Evolutionary conservation across 2,329 filamentous ascomycete genomes (phyloP), one percentile per base, ranked within the genome.

Genomic region (Ampelomyces quisqualis): DNA sequence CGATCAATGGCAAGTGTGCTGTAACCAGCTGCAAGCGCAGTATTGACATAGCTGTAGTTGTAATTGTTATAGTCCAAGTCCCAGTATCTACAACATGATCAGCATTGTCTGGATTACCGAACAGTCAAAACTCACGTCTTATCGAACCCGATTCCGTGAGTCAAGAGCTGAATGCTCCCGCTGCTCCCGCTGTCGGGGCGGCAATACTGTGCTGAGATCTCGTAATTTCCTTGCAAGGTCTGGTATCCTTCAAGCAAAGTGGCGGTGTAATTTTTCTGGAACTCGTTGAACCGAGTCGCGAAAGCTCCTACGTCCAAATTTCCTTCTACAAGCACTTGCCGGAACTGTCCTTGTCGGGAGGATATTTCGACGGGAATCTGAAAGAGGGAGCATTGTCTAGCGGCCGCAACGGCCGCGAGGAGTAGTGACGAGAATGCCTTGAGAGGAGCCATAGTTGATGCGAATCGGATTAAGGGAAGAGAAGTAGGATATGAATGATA

Each of bases 41-140:
- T 64, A 32, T 77, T 70, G 19, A 80, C 72, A 60, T 85, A 86
- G 56, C 75, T 80, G 69, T 86, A 84, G 58, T 82, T 80, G 70
- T 73, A 77, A 53, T 75, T 68, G 58, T 80, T 73, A 66, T 70
- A 77, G 1, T 78, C 61, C 8, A 78, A 61, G 57, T 85, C 79
- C 81, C 81, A 85, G 69, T 84, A 85, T 30, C 71, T 77, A 34
- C 15, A 4, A 4, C 6, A 2, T 23, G 17, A n/a, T n/a, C n/a
- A n/a, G n/a, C n/a, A n/a, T n/a, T n/a, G n/a, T n/a, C n/a, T n/a
- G n/a, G n/a, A n/a, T n/a, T n/a, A n/a, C n/a, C n/a, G n/a, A n/a
- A 13, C 4, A 11, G 8, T n/a, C 9, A 8, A 2, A n/a, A 47
- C 60, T 43, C 57, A 74, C 60, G 64, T 68, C 45, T 76, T 75